phyloP scores from a whole-genome alignment of 257 asterid genomes.

The Solanum megistacrolobum region DNA sequence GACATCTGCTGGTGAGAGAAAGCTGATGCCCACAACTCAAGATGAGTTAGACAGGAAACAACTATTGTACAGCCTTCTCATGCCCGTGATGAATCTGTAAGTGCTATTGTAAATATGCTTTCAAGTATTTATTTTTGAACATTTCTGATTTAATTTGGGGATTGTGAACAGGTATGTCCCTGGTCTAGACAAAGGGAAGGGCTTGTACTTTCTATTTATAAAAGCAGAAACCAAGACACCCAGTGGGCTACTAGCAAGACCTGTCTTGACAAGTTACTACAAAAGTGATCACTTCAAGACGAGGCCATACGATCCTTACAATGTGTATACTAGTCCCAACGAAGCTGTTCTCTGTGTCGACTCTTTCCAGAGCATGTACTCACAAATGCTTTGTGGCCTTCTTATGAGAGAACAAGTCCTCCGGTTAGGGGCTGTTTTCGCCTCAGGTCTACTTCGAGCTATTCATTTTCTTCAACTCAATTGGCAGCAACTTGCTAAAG shows the following conservation, averaged over 20 bases:
- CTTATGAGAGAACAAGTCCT: constrained; percentile 57
- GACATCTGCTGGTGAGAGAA: constrained; percentile 81
- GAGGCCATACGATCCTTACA: constrained; percentile 54
- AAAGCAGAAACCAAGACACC: constrained; percentile 65
- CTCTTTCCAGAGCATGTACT: constrained; percentile 71
- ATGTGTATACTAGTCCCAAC: constrained; percentile 64
- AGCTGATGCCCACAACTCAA: constrained; percentile 65
- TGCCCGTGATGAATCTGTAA: constrained; percentile 84
- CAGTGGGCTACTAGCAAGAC: constrained; percentile 57
- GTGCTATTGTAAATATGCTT: background rate
- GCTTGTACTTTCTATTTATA: constrained; percentile 44
- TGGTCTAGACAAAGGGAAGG: constrained; percentile 67
- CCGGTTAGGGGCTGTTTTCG: constrained; percentile 73
- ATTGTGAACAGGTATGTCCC: constrained; percentile 31
- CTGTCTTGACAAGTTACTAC: constrained; percentile 56
- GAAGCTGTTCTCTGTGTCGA: constrained; percentile 69
- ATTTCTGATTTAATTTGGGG: background rate
- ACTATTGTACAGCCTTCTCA: constrained; percentile 50
- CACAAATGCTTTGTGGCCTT: constrained; percentile 83
- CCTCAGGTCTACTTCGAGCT: constrained; percentile 73
- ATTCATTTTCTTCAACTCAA: constrained; percentile 57
- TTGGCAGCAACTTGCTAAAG: constrained; percentile 50
- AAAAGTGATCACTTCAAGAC: constrained; percentile 60
- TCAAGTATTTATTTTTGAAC: too few species aligned
- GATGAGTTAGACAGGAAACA: constrained; percentile 67